phyloP scores from a whole-genome alignment of 345 rosid species.

The Mercurialis annua region DNA sequence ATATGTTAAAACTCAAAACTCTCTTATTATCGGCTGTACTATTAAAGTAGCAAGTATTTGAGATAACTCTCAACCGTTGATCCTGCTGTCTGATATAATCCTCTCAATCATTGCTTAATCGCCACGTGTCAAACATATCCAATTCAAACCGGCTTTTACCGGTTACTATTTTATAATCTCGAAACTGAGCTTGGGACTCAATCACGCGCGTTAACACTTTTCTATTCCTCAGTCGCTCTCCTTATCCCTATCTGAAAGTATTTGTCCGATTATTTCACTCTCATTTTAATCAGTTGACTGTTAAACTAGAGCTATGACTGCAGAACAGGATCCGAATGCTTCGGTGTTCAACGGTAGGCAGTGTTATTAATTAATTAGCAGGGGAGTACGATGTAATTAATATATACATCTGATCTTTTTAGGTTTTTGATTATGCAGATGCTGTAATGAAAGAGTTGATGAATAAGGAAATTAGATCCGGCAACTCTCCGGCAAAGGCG shows the following conservation, averaged over 20 bases:
- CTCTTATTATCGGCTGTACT: too few relatives aligned
- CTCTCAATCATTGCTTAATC: too few relatives aligned
- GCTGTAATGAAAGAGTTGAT: conserved; percentile 12
- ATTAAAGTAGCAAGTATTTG: too few relatives aligned
- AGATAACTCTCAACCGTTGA: conserved; percentile 8
- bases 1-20: too few relatives aligned
- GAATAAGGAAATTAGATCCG: too few relatives aligned
- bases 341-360: conserved; percentile 32
- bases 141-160: background rate
- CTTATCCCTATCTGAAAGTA: too few relatives aligned
- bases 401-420: background rate
- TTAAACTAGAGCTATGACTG: conserved; percentile 23
- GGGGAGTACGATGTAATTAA: background rate
- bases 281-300: background rate
- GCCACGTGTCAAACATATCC: background rate
- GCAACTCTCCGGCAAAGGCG: conserved; percentile 5
- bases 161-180: too few relatives aligned
- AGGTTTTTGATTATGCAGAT: background rate
- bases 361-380: background rate
- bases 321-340: conserved; percentile 43
- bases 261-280: too few relatives aligned
- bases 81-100: background rate
- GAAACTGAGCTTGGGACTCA: conserved; percentile 7
- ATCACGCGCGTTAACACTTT: background rate
- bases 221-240: background rate